Base-by-base conservation (phyloP, 495 filamentous ascomycete genomes). In the Penicillium simplicissimum region DNA sequence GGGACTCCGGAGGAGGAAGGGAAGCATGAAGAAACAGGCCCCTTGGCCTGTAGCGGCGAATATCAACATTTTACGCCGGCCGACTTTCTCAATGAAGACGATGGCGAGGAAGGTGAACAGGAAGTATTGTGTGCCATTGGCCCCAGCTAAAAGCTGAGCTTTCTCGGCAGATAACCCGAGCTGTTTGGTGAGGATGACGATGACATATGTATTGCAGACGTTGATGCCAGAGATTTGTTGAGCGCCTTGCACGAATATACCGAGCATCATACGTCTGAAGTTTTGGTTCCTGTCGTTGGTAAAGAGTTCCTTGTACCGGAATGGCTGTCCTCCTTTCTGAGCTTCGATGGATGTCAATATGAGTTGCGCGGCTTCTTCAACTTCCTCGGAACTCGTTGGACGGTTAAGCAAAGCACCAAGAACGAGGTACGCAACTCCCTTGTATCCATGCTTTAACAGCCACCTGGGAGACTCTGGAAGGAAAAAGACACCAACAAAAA, bases 401-500 rank as follows among this genome's bases (percentile, higher is more conserved):
- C 23, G n/a, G 51, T 6, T 33, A 53, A 53, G 33, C 51, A 53
- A 37, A 53, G 28, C n/a, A 52, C 49, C 42, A 45, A 45, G 19
- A 6, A 40, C 15, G 51, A 53, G 9, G 34, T 33, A 53, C 8
- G 34, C 82, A 57, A 84, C 81, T 13, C 81, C 81, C n/a, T 74
- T 66, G 13, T 78, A 76, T 0, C 82, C 82, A 3, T 71, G 72
- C 58, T 80, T 83, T 33, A 74, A 71, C 14, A 85, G 75, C 79
- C 82, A 86, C 8, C 82, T 73, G 37, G 83, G 83, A 2, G 82
- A 84, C 65, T 85, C 82, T 4, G 84, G 82, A 64, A 86, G 80
- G 56, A 79, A 77, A 73, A 76, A 82, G 49, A 81, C 63, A n/a
- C 59, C 60, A 11, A 43, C 67, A 33, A 81, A 68, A 15, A 87